These are phyloP conservation scores for Candida patagonica DNA, from an alignment of 805 yeast genomes.

Conservation along the genomic window DNA sequence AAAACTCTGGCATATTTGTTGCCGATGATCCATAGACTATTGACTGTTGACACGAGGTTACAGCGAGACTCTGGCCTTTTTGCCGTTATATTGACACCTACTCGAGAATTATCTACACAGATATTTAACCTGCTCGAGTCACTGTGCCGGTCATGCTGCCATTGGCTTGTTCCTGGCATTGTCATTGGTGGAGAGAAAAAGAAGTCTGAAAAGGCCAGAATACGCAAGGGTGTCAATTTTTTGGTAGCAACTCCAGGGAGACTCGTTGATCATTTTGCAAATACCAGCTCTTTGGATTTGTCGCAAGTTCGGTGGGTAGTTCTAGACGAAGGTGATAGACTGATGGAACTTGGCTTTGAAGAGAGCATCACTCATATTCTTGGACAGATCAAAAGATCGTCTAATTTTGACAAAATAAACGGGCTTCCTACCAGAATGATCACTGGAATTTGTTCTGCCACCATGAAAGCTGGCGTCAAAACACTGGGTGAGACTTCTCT, in stretches of 20 bases:
- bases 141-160: constrained; percentile 58
- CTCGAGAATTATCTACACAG: constrained; percentile 90
- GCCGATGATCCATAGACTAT: constrained; percentile 70
- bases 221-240: constrained; percentile 91
- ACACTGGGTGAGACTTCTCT: constrained; percentile 73
- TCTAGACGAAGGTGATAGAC: constrained; percentile 92
- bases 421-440: constrained; percentile 61
- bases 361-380: constrained; percentile 80
- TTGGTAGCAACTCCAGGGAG: constrained; percentile 98
- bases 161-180: constrained; percentile 86
- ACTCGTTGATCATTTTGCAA: constrained; percentile 85
- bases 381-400: constrained; percentile 40
- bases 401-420: constrained; percentile 39
- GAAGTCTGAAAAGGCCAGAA: constrained; percentile 90
- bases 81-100: constrained; percentile 85
- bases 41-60: constrained; percentile 38
- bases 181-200: constrained; percentile 98
- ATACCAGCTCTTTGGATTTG: constrained; percentile 67
- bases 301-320: constrained; percentile 77
- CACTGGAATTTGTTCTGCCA: constrained; percentile 88
- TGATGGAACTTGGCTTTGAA: constrained; percentile 94
- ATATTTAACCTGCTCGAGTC: constrained; percentile 73
- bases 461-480: constrained; percentile 72
- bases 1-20: constrained; percentile 81
- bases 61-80: constrained; percentile 71